phyloP scores from a whole-genome alignment of 805 yeast genomes.

The Candida verbasci region DNA sequence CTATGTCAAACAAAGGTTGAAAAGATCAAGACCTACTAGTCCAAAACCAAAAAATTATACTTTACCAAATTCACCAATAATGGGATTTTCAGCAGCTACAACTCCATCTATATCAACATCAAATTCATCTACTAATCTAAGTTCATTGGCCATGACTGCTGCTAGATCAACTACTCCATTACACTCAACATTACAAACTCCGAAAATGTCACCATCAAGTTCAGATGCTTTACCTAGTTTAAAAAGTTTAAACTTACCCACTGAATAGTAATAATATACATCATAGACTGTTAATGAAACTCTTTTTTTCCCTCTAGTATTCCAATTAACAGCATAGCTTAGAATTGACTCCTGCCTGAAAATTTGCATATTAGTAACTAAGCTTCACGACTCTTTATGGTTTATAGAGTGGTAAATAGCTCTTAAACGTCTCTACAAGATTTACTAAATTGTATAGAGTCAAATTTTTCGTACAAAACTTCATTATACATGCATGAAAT shows the following conservation, averaged over 20 bases:
- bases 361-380: too few relatives aligned
- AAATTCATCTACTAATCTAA: conserved; percentile 35
- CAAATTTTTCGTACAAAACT: too few relatives aligned
- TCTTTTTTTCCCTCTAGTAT: too few relatives aligned
- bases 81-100: conserved; percentile 33
- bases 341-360: too few relatives aligned
- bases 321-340: too few relatives aligned
- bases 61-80: conserved; percentile 40
- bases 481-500: too few relatives aligned
- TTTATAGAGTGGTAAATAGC: too few relatives aligned
- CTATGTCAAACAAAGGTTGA: conserved; percentile 40
- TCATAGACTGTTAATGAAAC: too few relatives aligned
- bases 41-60: conserved; percentile 38
- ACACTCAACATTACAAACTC: conserved; percentile 12
- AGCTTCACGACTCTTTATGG: too few relatives aligned
- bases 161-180: conserved; percentile 11
- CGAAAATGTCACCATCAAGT: conserved; percentile 32
- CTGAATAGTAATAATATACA: background rate
- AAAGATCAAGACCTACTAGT: conserved; percentile 49
- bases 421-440: too few relatives aligned
- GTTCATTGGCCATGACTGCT: conserved; percentile 32
- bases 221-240: conserved; percentile 40
- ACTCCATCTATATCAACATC: conserved; percentile 42
- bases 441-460: too few relatives aligned
- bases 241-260: conserved; percentile 36